Evolutionary conservation across 495 filamentous ascomycete genomes (phyloP), one percentile per base, ranked within the genome.

Genomic region (Delitschia confertaspora): DNA sequence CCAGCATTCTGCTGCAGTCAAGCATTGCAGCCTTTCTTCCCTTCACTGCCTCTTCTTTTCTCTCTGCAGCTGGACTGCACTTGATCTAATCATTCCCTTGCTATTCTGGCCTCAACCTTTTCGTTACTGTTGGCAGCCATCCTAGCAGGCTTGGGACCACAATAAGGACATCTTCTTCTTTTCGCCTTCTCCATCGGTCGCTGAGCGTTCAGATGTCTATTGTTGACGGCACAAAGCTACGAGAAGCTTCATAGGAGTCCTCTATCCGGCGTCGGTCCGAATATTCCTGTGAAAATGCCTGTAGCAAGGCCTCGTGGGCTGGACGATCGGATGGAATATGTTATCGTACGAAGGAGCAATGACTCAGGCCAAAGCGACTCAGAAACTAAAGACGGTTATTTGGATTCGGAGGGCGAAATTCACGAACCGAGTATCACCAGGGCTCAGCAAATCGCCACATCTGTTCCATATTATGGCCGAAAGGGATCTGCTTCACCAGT

Each of bases 61-160:
- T 19, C 33, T 51, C 36, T 32, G 53, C 53, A 57, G 53, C 53
- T 45, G 53, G 53, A 31, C 53, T 57, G 53, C 53, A 40, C 6
- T 57, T 53, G 21, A 24, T 24, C 51, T 56, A 56, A 51, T 56
- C 38, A 32, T 47, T 37, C 36, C 45, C 36, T 43, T 37, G 27
- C 44, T 43, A 19, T 43, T n/a, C 32, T 21, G 27, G 4, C 34
- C 10, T 40, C 20, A 11, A 30, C 22, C 34, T 9, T 17, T 44
- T 45, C 38, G 21, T 34, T 43, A 40, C 37, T 33, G 41, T 33
- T 38, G 30, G 37, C 31, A 46, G 37, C 22, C 31, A 42, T 49
- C 46, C 53, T 56, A 43, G 43, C 53, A 34, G 47, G 52, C 43
- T 51, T 46, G 38, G 42, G 53, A 55, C 43, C 47, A 22, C 37